phyloP scores from a whole-genome alignment of 1,284 basidiomycete genomes.

The Hortiboletus rubellus region DNA sequence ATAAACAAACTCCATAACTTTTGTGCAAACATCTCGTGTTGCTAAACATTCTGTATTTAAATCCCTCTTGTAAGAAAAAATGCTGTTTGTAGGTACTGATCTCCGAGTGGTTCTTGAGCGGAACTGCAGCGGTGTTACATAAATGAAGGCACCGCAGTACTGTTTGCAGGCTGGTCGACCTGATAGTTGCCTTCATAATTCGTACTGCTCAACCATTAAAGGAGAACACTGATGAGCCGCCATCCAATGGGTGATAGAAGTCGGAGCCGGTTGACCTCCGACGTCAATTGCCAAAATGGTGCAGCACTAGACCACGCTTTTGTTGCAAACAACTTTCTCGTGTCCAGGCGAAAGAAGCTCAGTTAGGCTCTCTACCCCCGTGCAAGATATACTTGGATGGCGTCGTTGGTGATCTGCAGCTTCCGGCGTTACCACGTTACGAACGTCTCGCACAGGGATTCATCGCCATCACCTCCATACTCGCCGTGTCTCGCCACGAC shows the following conservation, averaged over 20 bases:
- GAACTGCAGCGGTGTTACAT: too few relatives aligned
- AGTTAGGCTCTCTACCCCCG: background rate
- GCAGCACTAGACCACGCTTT: background rate
- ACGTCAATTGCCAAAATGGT: slow-evolving; percentile 14
- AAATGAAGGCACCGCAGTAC: too few relatives aligned
- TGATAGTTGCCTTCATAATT: background rate
- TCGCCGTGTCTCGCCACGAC: background rate
- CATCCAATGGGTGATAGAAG: slow-evolving; percentile 17
- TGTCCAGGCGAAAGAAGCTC: slow-evolving; percentile 11
- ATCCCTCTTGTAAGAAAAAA: too few relatives aligned
- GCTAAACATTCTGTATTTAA: too few relatives aligned
- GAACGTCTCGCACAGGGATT: background rate
- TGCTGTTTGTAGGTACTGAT: too few relatives aligned
- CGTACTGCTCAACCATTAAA: background rate
- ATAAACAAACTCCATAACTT: too few relatives aligned
- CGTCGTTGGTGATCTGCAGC: slow-evolving; percentile 20
- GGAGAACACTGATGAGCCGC: background rate
- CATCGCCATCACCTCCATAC: background rate
- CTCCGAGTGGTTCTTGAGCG: too few relatives aligned
- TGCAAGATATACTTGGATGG: slow-evolving; percentile 7
- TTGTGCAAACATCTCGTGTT: too few relatives aligned
- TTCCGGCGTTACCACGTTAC: slow-evolving; percentile 23
- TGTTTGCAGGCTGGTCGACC: background rate
- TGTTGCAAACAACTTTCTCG: slow-evolving; percentile 1
- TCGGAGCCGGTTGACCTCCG: slow-evolving; percentile 29